A percentile compares a stretch with the other conserved stretches of the same genome.
These are phyloP conservation scores for Pythium apleroticum DNA, from an alignment of 352 stramenopile species.

Conservation along the genomic window DNA sequence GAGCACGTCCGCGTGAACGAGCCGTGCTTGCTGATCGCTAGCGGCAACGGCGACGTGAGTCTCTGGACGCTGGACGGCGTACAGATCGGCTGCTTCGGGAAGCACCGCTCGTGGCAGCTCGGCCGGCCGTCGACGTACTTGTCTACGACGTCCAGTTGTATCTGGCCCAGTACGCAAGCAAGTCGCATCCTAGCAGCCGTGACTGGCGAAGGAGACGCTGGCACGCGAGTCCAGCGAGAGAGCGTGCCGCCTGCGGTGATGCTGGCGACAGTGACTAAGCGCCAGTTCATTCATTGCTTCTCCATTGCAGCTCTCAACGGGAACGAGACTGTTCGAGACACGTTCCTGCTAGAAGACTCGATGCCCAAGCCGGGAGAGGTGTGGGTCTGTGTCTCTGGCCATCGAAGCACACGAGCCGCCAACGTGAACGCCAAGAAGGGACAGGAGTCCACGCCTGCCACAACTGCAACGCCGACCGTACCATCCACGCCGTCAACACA, in stretches of 20 bases:
- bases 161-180: slow-evolving; percentile 25
- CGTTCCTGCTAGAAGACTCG: slow-evolving; percentile 68
- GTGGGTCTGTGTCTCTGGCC: slow-evolving; percentile 63
- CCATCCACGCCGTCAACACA: background rate
- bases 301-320: slow-evolving; percentile 50
- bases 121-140: slow-evolving; percentile 53
- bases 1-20: slow-evolving; percentile 60
- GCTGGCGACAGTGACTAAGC: slow-evolving; percentile 18
- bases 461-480: background rate
- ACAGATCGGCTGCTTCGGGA: slow-evolving; percentile 65
- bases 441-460: slow-evolving; percentile 19
- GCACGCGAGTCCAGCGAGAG: slow-evolving; percentile 8
- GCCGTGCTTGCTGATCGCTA: slow-evolving; percentile 62
- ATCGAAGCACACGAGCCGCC: slow-evolving; percentile 39
- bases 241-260: slow-evolving; percentile 19
- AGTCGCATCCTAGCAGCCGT: background rate
- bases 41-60: slow-evolving; percentile 62
- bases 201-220: background rate
- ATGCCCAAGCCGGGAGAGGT: slow-evolving; percentile 79
- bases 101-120: slow-evolving; percentile 62
- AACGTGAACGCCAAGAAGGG: slow-evolving; percentile 34
- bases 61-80: slow-evolving; percentile 76
- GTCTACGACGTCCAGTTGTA: slow-evolving; percentile 40
- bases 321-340: slow-evolving; percentile 38
- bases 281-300: slow-evolving; percentile 58